phyloP scores from a whole-genome alignment of 73 alveolate species.

The Tetrahymena elliotti region DNA sequence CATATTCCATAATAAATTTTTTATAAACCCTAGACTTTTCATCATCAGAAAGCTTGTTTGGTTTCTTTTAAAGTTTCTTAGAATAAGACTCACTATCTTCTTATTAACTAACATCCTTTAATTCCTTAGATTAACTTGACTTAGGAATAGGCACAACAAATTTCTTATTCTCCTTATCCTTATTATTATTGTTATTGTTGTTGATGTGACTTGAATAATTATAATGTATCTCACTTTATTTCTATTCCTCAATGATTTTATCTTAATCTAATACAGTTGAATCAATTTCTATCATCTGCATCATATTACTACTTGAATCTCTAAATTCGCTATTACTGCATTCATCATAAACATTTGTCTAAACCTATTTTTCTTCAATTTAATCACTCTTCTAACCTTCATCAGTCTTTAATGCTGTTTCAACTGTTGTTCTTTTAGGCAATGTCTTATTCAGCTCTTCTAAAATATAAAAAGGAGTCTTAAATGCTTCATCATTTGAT shows the following conservation, averaged over 20 bases:
- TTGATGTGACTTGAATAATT: not conserved
- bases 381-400: not conserved
- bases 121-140: not conserved
- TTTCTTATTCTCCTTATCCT: not conserved
- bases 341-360: not conserved
- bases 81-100: not conserved
- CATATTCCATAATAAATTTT: not conserved
- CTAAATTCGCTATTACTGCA: not conserved
- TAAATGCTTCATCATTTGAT: not conserved
- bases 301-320: not conserved
- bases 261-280: not conserved
- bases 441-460: not conserved
- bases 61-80: not conserved
- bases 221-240: not conserved
- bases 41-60: not conserved
- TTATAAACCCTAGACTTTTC: not conserved
- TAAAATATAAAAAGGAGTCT: not conserved
- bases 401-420: not conserved
- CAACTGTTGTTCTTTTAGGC: not conserved
- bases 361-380: not conserved
- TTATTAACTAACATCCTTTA: not conserved
- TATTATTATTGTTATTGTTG: not conserved
- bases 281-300: not conserved
- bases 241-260: not conserved
- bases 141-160: not conserved